phyloP scores from a whole-genome alignment of 805 yeast species.

The Yarrowia deformans region DNA sequence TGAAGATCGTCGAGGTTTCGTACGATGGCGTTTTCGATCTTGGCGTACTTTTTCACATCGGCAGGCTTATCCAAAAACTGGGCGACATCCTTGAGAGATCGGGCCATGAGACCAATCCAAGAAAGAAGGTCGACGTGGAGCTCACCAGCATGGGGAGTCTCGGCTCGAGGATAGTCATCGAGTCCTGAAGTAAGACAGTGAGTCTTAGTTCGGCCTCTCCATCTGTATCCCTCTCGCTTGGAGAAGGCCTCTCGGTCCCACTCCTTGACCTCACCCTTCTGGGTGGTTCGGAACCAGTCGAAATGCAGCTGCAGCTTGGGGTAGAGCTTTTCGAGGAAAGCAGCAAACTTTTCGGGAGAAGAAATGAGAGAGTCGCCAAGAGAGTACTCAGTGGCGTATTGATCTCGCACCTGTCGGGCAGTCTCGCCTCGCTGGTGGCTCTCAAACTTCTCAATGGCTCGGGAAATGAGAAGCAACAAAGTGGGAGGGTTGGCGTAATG shows the following conservation, averaged over 20 bases:
- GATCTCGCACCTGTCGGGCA: constrained; percentile 21
- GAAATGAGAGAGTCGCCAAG: constrained; percentile 21
- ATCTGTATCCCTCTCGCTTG: constrained; percentile 73
- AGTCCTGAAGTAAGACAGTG: constrained; percentile 93
- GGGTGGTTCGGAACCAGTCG: constrained; percentile 84
- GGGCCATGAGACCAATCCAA: constrained; percentile 94
- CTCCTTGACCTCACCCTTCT: constrained; percentile 73
- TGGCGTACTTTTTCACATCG: constrained; percentile 63
- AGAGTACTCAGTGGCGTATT: constrained; percentile 11
- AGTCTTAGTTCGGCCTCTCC: constrained; percentile 88
- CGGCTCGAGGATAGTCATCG: constrained; percentile 93
- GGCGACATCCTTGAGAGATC: constrained; percentile 79
- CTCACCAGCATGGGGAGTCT: constrained; percentile 84
- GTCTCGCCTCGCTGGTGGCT: constrained; percentile 14
- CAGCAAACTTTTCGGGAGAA: constrained; percentile 39
- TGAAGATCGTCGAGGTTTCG: constrained; percentile 74
- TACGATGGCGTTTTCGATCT: constrained; percentile 63
- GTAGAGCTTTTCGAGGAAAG: constrained; percentile 61
- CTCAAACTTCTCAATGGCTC: constrained; percentile 57
- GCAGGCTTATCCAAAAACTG: constrained; percentile 62
- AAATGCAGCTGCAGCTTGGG: constrained; percentile 80
- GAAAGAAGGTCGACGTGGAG: constrained; percentile 86
- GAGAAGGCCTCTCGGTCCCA: constrained; percentile 66
- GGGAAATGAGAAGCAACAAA: constrained; percentile 63
- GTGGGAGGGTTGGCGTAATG: constrained; percentile 96